These are phyloP conservation scores for Cutaneotrichosporon sp. DNA, from an alignment of 1,284 basidiomycete genomes.

Conservation along the genomic window DNA sequence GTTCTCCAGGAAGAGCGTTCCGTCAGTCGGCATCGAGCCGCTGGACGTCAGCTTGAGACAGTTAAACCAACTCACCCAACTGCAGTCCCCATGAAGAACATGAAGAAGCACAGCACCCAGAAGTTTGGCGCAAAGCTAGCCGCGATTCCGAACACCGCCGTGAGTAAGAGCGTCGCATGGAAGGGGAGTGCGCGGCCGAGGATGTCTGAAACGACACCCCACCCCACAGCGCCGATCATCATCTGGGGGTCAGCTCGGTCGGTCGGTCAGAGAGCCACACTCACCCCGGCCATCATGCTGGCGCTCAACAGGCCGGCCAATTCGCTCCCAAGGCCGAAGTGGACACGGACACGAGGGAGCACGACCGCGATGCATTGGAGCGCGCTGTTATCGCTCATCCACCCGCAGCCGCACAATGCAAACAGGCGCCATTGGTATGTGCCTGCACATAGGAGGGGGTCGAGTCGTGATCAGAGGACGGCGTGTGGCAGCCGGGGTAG, in stretches of 20 bases:
- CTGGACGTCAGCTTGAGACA: conserved; percentile 15
- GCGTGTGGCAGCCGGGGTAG: too few species aligned
- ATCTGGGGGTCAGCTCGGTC: conserved; percentile 59
- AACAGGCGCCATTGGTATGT: conserved; percentile 21
- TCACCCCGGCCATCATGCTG: conserved; percentile 53
- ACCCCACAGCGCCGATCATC: conserved; percentile 91
- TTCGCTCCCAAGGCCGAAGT: conserved; percentile 56
- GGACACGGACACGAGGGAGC: conserved; percentile 82
- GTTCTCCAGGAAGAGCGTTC: conserved; percentile 88
- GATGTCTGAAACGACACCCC: conserved; percentile 83
- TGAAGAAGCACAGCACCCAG: conserved; percentile 62
- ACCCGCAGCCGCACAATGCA: conserved; percentile 72
- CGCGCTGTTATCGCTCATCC: conserved; percentile 52
- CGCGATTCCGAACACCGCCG: conserved; percentile 79
- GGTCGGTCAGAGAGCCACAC: conserved; percentile 27
- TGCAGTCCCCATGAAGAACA: conserved; percentile 86
- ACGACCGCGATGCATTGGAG: conserved; percentile 63
- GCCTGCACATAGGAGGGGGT: too few species aligned
- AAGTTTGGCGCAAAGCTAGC: conserved; percentile 75
- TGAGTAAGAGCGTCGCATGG: conserved; percentile 85
- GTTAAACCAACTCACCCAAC: conserved; percentile 52
- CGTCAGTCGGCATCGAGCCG: conserved; percentile 92
- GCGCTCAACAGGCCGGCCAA: conserved; percentile 33
- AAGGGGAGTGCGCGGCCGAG: conserved; percentile 83
- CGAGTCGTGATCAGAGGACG: neutral